phyloP scores from a whole-genome alignment of 2,329 filamentous ascomycete genomes.

The Clarireedia sp. region DNA sequence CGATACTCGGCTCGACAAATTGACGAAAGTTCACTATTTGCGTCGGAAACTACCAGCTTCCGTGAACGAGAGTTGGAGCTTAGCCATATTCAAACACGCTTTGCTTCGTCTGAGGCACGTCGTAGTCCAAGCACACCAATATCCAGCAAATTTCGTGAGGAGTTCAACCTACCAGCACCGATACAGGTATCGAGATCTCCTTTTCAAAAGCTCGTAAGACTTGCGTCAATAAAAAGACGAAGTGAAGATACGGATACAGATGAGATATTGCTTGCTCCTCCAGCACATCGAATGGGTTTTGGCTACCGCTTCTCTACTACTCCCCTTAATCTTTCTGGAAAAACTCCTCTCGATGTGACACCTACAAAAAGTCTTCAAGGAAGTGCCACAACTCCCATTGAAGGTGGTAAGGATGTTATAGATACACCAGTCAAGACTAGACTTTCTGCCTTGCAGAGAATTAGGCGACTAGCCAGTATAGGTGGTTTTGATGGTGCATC shows the following conservation, averaged over 20 bases:
- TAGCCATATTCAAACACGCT: constrained; percentile 18
- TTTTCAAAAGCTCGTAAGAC: constrained; percentile 7
- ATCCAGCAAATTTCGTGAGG: constrained; percentile 27
- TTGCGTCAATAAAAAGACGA: constrained; percentile 1
- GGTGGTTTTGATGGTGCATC: constrained; percentile 5
- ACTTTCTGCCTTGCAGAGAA: constrained; percentile 2
- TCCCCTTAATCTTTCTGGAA: neutral
- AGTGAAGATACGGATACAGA: neutral
- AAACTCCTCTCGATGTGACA: neutral
- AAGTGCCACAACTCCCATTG: neutral
- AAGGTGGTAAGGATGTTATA: neutral
- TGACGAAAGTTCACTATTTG: constrained; percentile 22
- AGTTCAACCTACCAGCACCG: constrained; percentile 19
- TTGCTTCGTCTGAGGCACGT: constrained; percentile 17
- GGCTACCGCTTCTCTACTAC: constrained; percentile 11
- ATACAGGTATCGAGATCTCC: constrained; percentile 1
- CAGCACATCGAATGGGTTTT: constrained; percentile 8
- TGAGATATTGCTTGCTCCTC: neutral
- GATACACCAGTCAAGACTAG: constrained; percentile 4
- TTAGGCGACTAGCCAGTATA: constrained; percentile 3
- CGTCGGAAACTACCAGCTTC: constrained; percentile 25
- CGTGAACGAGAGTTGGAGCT: constrained; percentile 24
- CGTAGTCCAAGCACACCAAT: constrained; percentile 20
- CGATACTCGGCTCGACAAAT: constrained; percentile 12
- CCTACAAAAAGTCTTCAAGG: neutral